Evolutionary conservation across 179 eudicot genomes (phyloP), one percentile per base, ranked within the genome.

Genomic region (Actinidia chinensis): DNA sequence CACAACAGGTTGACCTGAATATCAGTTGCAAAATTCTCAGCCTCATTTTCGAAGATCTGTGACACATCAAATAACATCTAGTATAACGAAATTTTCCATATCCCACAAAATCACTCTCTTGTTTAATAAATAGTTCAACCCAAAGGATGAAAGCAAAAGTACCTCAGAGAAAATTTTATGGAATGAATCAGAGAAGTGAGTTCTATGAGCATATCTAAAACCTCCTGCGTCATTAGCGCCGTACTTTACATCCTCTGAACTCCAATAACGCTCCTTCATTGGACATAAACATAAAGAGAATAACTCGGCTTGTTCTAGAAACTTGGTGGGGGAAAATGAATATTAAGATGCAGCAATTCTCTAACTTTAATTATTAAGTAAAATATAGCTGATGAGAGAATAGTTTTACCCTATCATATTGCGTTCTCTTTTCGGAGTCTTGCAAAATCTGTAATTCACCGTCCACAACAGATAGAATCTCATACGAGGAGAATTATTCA

Each of bases 111-210:
- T 47, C 22, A 47, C 13, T 67, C 11, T 63, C 13, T 43, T 15
- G 40, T 28, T n/a, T 20, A 55, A 71, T 36, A 76, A 28, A 51
- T 36, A 59, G 48, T 17, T 33, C n/a, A 28, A 10, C 40, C 18
- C n/a, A 2, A 17, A 72, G 65, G 12, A 65, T 50, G 43, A 58
- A 33, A 77, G 70, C 42, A 74, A 44, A 65, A 75, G 55, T 86
- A 93, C 98, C 98, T 95, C 97, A 28, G 95, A 86, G 81, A 95
- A 93, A 73, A 90, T 88, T 79, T 88, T 93, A 69, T 91, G 97
- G 81, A 95, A 95, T 74, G 98, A 89, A 70, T 80, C 78, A 50
- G 98, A 91, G 82, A 95, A 95, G 60, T 93, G 80, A 73, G 85
- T 76, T 79, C 76, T 82, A 76, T 82, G 79, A 81, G 94, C 84